A percentile compares a stretch with the other conserved stretches of the same genome.
phyloP scores from a whole-genome alignment of 495 filamentous ascomycete genomes.

The Hypoxylon cercidicola region DNA sequence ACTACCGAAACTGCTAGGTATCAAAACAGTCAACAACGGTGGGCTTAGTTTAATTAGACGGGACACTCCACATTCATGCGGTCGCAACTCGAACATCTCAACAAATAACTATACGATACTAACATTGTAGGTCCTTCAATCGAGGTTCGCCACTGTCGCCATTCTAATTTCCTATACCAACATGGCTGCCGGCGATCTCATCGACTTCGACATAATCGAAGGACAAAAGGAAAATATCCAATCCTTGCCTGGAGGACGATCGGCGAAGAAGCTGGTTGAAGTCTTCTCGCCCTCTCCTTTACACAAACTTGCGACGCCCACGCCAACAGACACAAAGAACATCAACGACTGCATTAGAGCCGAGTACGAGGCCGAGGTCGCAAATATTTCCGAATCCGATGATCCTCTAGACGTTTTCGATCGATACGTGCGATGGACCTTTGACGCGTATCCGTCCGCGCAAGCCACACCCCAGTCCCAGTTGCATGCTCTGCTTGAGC shows the following conservation, averaged over 20 bases:
- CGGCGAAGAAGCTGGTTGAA: conserved; percentile 86
- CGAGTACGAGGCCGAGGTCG: conserved; percentile 87
- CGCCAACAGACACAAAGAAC: conserved; percentile 74
- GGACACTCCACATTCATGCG: conserved; percentile 23
- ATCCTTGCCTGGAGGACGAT: conserved; percentile 88
- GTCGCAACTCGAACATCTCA: conserved; percentile 23
- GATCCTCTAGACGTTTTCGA: conserved; percentile 97
- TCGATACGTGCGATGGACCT: conserved; percentile 94
- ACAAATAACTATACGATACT: conserved; percentile 32
- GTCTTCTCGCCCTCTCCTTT: conserved; percentile 76
- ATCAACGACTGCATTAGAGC: conserved; percentile 79
- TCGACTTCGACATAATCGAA: conserved; percentile 96
- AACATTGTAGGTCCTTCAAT: conserved; percentile 19
- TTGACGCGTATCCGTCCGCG: conserved; percentile 93
- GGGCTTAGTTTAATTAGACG: not conserved
- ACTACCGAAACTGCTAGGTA: no score
- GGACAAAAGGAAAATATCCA: conserved; percentile 98
- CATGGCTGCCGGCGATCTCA: conserved; percentile 65
- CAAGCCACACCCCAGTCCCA: conserved; percentile 91
- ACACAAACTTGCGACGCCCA: conserved; percentile 65
- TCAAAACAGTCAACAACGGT: conserved; percentile 49
- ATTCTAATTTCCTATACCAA: conserved; percentile 35
- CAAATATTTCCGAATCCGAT: conserved; percentile 82
- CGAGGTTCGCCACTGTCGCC: conserved; percentile 23
- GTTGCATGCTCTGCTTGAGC: conserved; percentile 87